Base-by-base conservation (phyloP, 768 basidiomycete species). In the Mrakia gelida region DNA sequence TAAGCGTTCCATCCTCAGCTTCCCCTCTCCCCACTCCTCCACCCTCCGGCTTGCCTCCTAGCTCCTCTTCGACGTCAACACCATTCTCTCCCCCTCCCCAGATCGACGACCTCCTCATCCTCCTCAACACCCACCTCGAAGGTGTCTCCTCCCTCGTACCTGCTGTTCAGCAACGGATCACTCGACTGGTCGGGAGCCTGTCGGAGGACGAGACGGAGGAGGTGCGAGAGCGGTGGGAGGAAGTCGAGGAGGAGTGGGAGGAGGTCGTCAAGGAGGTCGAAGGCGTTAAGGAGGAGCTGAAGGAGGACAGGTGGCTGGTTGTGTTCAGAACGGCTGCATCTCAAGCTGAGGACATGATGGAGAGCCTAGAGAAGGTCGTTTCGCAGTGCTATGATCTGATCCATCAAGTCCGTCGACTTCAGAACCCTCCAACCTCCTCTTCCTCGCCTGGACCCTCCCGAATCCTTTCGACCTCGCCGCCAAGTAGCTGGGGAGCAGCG, bases 261-360 rank as follows among this genome's bases (percentile, higher is more conserved):
- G 85, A 89, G 15, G 88, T 94, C 15, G 90, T 91, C 82, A 89
- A 89, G 75, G 92, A 94, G 81, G 92, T 91, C 75, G 90, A 92
- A 63, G 89, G 91, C 38, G 85, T 98, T 77, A 87, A 91, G 80
- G 94, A 95, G 82, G 97, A 99, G 85, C 87, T 98, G 80, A 95
- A 93, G 85, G 96, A 98, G 84, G 96, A 98, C 85, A 95, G 95
- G 81, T 97, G 94, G 93, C 87, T 98, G 81, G 92, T 92, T 16
- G 93, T 98, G 30, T 98, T 98, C 85, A 89, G 77, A 91, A 73
- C 72, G 71, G 93, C 62, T 0, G 82, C 82, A 6, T 92, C 95
- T 82, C 95, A 98, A 84, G 95, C 96, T 62, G 93, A 95, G 83
- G 94, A 93, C 34, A 97, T 98, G 96, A 96, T 98, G 94, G 89